phyloP scores from a whole-genome alignment of 768 basidiomycete genomes.

The Nidularia pulvinata region DNA sequence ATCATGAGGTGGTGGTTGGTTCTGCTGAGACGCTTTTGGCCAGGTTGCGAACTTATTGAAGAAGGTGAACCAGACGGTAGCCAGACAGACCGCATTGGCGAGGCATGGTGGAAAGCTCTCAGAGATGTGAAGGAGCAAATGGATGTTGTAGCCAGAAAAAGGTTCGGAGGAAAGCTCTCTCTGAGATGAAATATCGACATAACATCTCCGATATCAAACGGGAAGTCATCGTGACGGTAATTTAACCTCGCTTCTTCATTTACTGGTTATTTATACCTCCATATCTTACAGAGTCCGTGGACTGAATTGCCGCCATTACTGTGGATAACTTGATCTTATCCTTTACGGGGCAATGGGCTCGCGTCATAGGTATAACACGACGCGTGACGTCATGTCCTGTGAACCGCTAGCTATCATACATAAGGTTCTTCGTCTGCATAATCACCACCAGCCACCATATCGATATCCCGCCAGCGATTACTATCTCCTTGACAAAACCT shows the following conservation, averaged over 20 bases:
- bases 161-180: conserved; percentile 73
- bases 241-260: background rate
- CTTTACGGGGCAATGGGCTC: background rate
- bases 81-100: conserved; percentile 46
- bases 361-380: background rate
- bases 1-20: conserved; percentile 86
- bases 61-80: conserved; percentile 27
- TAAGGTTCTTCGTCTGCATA: too few species aligned
- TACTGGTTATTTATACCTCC: background rate
- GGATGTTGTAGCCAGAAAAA: conserved; percentile 61
- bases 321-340: background rate
- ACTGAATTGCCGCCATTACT: background rate
- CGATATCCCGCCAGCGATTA: too few species aligned
- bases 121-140: conserved; percentile 65
- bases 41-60: conserved; percentile 46
- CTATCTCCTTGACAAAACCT: too few species aligned
- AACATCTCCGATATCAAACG: background rate
- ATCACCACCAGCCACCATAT: too few species aligned
- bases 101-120: conserved; percentile 85
- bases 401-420: too few species aligned
- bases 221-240: background rate
- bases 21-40: conserved; percentile 66
- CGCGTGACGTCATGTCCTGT: background rate
- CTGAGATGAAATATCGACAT: conserved; percentile 43
- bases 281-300: background rate